phyloP scores from a whole-genome alignment of 768 basidiomycete genomes.

The Lentinula raphanica region DNA sequence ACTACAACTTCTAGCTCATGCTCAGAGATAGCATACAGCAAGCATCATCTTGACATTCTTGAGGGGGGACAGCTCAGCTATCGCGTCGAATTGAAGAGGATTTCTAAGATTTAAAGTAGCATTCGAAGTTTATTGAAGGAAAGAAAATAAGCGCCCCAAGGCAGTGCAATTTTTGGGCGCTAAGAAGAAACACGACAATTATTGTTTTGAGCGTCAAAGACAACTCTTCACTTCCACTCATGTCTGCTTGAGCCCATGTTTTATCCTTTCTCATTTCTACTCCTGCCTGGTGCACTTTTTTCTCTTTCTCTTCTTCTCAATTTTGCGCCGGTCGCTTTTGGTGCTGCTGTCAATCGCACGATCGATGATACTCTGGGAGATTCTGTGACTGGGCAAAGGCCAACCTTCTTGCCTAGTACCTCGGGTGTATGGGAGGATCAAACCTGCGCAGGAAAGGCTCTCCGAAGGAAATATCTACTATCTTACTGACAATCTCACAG shows the following conservation, averaged over 20 bases:
- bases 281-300: not conserved
- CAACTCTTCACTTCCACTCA: not conserved
- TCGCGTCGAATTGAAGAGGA: too few species aligned
- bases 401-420: constrained; percentile 12
- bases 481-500: not conserved
- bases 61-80: too few species aligned
- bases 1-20: too few species aligned
- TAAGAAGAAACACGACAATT: not conserved
- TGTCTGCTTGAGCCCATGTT: not conserved
- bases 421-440: constrained; percentile 14
- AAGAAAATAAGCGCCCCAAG: too few species aligned
- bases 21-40: too few species aligned
- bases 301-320: not conserved
- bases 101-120: too few species aligned
- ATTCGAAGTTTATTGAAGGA: too few species aligned
- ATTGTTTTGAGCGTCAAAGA: not conserved
- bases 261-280: not conserved
- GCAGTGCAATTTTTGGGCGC: not conserved
- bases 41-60: too few species aligned
- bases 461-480: not conserved
- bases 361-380: constrained; percentile 22
- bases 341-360: constrained; percentile 12
- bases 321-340: not conserved
- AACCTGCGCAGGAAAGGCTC: constrained; percentile 5
- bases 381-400: constrained; percentile 13